These are phyloP conservation scores for Colletotrichum sp. DNA, from an alignment of 2,329 filamentous ascomycete genomes.

Conservation along the genomic window DNA sequence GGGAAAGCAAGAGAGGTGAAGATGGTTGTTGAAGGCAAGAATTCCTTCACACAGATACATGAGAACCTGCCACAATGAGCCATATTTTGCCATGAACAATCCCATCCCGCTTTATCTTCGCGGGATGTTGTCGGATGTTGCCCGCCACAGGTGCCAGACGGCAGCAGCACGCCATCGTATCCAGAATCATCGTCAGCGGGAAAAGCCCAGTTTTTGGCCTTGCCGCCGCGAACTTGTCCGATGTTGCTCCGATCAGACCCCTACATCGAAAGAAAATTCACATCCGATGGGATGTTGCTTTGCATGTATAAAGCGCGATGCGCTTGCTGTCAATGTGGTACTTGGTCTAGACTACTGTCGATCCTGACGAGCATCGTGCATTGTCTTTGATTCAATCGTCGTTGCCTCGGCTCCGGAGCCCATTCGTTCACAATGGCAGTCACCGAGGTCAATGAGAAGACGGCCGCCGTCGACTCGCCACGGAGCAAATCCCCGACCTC, in stretches of 20 bases:
- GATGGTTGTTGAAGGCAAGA: neutral
- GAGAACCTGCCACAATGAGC: neutral
- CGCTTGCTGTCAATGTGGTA: neutral
- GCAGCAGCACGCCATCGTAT: slow-evolving; percentile 11
- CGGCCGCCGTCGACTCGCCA: neutral
- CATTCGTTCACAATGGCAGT: neutral
- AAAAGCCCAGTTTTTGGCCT: neutral
- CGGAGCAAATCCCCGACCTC: slow-evolving; percentile 3
- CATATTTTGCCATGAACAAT: neutral
- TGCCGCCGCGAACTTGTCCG: neutral
- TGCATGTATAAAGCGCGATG: neutral
- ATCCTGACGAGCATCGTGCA: neutral
- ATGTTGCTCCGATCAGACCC: neutral
- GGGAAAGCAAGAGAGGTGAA: neutral
- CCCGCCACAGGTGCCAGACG: neutral
- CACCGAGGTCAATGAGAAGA: neutral
- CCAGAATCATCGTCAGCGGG: slow-evolving; percentile 15
- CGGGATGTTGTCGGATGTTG: neutral
- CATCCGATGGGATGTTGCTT: neutral
- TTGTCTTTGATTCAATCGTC: neutral
- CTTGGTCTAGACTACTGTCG: neutral
- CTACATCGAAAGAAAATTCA: neutral
- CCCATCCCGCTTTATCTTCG: neutral
- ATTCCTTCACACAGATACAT: fast-evolving
- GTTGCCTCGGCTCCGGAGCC: neutral